Percentiles rank a stretch among this genome's conserved stretches.
Evolutionary conservation across 108 stramenopile species (phyloP).

Genomic region (Hondaea fermentalgiana): DNA sequence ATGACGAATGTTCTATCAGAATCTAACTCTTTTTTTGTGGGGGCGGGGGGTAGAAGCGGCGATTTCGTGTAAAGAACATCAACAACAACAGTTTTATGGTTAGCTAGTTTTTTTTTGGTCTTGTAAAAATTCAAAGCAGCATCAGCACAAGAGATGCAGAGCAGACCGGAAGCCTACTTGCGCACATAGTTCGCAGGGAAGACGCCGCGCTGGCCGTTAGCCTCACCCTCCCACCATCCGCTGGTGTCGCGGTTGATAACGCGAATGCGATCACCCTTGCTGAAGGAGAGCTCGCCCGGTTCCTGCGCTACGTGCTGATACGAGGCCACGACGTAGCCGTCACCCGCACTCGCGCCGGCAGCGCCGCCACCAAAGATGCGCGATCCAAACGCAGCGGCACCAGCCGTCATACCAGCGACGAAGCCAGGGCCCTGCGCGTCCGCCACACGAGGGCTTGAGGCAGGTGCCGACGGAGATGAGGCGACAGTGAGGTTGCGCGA

Average conservation of each 20-base stretch:
- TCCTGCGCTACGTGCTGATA: not conserved
- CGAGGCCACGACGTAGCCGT: not conserved
- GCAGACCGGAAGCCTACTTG: not conserved
- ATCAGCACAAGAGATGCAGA: not conserved
- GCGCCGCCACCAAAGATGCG: not conserved
- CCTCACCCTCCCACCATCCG: conserved; percentile 11
- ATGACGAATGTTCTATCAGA: no score
- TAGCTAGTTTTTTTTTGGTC: no score
- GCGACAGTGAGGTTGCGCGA: not conserved
- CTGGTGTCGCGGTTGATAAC: not conserved
- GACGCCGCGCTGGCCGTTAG: conserved; percentile 1
- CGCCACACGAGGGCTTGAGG: no score
- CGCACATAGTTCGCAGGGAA: conserved; percentile 7
- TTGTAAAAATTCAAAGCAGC: no score
- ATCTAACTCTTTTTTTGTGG: no score
- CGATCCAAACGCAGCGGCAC: not conserved
- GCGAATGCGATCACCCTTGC: not conserved
- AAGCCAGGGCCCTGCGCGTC: not conserved
- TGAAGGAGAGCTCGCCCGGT: not conserved
- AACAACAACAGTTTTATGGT: no score
- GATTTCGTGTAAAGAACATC: no score
- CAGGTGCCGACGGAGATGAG: not conserved
- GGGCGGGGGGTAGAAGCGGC: no score
- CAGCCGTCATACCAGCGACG: not conserved
- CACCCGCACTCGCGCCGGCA: not conserved